A percentile compares a stretch with the other conserved stretches of the same genome.
Conservation (phyloP, 257 asterid genomes). For the Paulownia fortunei region DNA sequence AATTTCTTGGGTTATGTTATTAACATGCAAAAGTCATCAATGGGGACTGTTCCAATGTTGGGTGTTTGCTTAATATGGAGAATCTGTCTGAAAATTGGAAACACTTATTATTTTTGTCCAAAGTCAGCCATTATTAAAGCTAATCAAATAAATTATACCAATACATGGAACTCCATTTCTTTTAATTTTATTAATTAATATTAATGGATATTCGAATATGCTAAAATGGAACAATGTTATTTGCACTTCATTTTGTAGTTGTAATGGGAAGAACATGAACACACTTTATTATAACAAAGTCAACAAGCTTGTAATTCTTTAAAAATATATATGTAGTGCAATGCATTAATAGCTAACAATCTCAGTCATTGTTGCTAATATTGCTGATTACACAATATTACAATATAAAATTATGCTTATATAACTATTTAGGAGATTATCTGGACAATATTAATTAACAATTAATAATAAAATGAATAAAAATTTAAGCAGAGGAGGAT, state of each 20-base stretch:
- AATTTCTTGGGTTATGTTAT: neutral
- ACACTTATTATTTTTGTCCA: conserved; percentile 5
- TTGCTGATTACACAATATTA: too few species aligned
- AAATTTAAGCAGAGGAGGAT: too few species aligned
- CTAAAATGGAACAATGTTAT: neutral
- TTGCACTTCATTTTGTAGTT: neutral
- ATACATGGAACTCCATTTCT: neutral
- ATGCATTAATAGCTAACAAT: neutral
- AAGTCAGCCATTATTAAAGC: neutral
- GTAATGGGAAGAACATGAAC: neutral
- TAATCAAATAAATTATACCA: neutral
- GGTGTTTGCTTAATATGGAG: neutral
- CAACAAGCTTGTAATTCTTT: neutral
- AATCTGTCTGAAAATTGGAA: conserved; percentile 13
- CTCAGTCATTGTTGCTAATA: too few species aligned
- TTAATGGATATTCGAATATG: neutral
- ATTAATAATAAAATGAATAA: too few species aligned
- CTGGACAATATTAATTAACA: too few species aligned
- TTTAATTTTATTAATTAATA: neutral
- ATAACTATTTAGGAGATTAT: too few species aligned
- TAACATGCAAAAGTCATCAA: neutral
- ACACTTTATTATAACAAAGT: neutral
- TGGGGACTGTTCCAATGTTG: neutral
- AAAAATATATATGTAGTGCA: neutral
- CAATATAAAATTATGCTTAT: too few species aligned